Evolutionary conservation across 352 stramenopile species (phyloP).

Genomic region (Globisporangium irregulare): DNA sequence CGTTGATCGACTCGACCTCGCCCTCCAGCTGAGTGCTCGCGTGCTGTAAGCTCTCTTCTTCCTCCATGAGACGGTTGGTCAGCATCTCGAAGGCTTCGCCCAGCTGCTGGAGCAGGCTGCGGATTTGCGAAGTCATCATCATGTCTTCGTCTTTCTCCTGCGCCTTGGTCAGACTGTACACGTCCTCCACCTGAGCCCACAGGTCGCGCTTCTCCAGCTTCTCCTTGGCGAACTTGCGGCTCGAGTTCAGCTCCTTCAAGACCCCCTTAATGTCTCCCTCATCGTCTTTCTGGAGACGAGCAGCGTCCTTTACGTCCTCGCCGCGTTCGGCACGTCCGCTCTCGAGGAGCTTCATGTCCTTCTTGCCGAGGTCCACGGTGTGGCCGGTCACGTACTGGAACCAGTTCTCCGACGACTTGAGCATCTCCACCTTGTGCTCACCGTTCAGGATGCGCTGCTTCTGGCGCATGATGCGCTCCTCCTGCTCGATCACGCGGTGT

Average conservation of each 20-base stretch:
- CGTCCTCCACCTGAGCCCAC: constrained; percentile 81
- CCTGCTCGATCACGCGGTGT: constrained; percentile 86
- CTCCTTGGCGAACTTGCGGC: constrained; percentile 59
- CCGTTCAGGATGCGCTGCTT: constrained; percentile 88
- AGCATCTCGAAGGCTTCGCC: constrained; percentile 88
- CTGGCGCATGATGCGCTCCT: constrained; percentile 88
- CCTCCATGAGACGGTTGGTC: constrained; percentile 79
- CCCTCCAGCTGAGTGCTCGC: constrained; percentile 77
- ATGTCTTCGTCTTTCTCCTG: constrained; percentile 91
- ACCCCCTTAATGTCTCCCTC: constrained; percentile 75
- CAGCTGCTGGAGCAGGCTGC: constrained; percentile 79
- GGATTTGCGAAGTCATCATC: constrained; percentile 91
- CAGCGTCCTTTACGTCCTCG: constrained; percentile 78
- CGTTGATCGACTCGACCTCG: constrained; percentile 86
- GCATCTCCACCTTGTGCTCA: constrained; percentile 90
- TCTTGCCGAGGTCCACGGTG: constrained; percentile 71
- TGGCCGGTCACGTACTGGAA: constrained; percentile 86
- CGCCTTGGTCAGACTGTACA: constrained; percentile 76
- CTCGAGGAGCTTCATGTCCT: constrained; percentile 83
- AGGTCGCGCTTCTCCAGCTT: constrained; percentile 85
- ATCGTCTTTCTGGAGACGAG: constrained; percentile 82
- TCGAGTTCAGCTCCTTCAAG: constrained; percentile 56
- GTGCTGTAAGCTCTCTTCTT: constrained; percentile 84
- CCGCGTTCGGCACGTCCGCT: constrained; percentile 52
- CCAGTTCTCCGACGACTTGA: constrained; percentile 89